A percentile compares a stretch with the other conserved stretches of the same genome.
phyloP scores from a whole-genome alignment of 1,284 basidiomycete species.

The Apiotrichum domesticum region DNA sequence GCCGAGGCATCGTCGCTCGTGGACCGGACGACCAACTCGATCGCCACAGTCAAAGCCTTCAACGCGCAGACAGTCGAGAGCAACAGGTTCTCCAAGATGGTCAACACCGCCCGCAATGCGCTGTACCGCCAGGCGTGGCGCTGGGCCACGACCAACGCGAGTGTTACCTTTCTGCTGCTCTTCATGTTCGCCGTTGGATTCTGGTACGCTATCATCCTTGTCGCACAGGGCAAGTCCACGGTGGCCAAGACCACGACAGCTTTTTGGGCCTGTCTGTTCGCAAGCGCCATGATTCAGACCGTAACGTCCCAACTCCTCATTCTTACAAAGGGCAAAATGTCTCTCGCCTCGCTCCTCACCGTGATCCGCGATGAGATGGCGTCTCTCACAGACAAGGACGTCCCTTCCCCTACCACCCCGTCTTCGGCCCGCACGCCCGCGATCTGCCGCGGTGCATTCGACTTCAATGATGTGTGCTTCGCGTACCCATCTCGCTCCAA shows the following conservation, averaged over 20 bases:
- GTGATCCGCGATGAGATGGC: conserved; percentile 50
- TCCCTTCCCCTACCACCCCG: conserved; percentile 13
- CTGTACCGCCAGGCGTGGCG: conserved; percentile 55
- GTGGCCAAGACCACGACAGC: conserved; percentile 84
- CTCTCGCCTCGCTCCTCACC: conserved; percentile 65
- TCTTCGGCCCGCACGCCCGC: conserved; percentile 31
- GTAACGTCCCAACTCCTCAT: conserved; percentile 66
- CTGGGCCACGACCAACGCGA: conserved; percentile 67
- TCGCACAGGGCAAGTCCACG: conserved; percentile 61
- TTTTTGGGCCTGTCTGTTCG: conserved; percentile 93
- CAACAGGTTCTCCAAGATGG: conserved; percentile 51
- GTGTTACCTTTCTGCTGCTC: conserved; percentile 73
- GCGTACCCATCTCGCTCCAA: conserved; percentile 72
- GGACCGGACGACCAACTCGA: conserved; percentile 69
- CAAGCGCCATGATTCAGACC: conserved; percentile 77
- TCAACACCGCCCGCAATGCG: conserved; percentile 51
- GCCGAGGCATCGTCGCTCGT: conserved; percentile 69
- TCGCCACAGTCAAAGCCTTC: conserved; percentile 92
- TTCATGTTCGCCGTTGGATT: conserved; percentile 95
- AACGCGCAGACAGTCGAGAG: conserved; percentile 69
- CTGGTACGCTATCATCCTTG: conserved; percentile 88
- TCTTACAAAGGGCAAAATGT: conserved; percentile 78
- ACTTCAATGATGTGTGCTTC: conserved; percentile 70
- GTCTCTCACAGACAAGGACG: not conserved
- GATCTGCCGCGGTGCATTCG: conserved; percentile 67